Conservation (phyloP, 306 rosid species). For the Rosa chinensis region DNA sequence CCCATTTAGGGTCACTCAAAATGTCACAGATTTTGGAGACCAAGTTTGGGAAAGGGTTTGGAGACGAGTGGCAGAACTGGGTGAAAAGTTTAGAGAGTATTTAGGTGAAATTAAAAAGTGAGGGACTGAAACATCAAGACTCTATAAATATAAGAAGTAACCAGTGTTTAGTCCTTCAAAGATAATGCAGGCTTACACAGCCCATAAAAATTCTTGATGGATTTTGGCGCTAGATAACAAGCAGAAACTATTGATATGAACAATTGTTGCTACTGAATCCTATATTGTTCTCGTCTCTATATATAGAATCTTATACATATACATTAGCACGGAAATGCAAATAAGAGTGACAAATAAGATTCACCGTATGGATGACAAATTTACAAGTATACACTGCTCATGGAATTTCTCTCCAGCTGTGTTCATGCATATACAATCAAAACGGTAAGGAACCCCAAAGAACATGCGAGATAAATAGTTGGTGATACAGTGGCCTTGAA, state of each 20-base stretch:
- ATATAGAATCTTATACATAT: background rate
- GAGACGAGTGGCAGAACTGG: background rate
- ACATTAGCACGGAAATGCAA: background rate
- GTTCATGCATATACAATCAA: background rate
- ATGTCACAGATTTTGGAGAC: constrained; percentile 32
- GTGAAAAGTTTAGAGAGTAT: background rate
- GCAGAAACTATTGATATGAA: background rate
- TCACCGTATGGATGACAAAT: constrained; percentile 8
- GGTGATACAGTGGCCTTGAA: background rate
- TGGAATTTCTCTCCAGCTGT: background rate
- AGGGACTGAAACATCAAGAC: too few species aligned
- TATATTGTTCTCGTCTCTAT: background rate
- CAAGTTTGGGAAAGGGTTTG: constrained; percentile 20
- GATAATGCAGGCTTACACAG: background rate
- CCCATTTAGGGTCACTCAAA: constrained; percentile 36
- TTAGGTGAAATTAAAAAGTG: too few species aligned
- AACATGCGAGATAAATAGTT: background rate
- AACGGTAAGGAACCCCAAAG: background rate
- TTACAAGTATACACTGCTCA: constrained; percentile 20
- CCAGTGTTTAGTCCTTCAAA: too few species aligned
- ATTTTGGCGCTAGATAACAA: background rate
- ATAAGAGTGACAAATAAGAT: background rate
- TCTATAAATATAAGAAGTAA: too few species aligned
- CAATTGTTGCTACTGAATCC: background rate
- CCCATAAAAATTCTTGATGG: background rate